Evolutionary conservation across 495 filamentous ascomycete species (phyloP).

Genomic region (Xylaria nigripes): DNA sequence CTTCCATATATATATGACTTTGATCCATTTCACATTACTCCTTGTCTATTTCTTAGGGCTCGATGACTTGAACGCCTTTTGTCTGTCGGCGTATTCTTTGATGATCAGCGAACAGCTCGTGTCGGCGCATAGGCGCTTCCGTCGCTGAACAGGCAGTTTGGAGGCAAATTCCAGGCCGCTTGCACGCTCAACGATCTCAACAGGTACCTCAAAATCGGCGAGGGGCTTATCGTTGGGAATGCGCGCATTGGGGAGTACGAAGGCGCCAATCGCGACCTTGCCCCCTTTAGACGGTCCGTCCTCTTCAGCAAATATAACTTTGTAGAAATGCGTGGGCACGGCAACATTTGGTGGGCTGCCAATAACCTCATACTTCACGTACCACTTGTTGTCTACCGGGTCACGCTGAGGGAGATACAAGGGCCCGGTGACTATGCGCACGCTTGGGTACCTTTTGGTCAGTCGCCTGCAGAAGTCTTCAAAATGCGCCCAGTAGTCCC

Average conservation of each 20-base stretch:
- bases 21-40: neutral
- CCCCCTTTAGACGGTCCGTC: slow-evolving; percentile 49
- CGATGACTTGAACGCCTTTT: slow-evolving; percentile 46
- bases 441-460: slow-evolving; percentile 68
- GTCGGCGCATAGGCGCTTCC: slow-evolving; percentile 79
- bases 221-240: slow-evolving; percentile 81
- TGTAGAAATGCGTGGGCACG: slow-evolving; percentile 98
- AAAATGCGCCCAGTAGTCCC: slow-evolving; percentile 98
- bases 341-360: slow-evolving; percentile 89
- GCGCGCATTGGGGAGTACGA: slow-evolving; percentile 88
- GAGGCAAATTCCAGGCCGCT: slow-evolving; percentile 84
- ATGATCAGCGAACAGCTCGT: slow-evolving; percentile 71
- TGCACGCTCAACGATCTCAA: slow-evolving; percentile 86
- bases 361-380: slow-evolving; percentile 94
- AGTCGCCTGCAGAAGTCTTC: slow-evolving; percentile 91
- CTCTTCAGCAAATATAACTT: slow-evolving; percentile 93
- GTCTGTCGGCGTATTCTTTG: slow-evolving; percentile 62
- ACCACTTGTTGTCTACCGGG: slow-evolving; percentile 78
- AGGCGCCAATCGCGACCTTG: slow-evolving; percentile 77
- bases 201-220: slow-evolving; percentile 83
- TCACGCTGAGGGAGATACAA: slow-evolving; percentile 81
- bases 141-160: slow-evolving; percentile 61
- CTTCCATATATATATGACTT: neutral
- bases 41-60: slow-evolving; percentile 3
- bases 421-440: slow-evolving; percentile 88